phyloP scores from a whole-genome alignment of 345 rosid species.

The Salix arbutifolia region DNA sequence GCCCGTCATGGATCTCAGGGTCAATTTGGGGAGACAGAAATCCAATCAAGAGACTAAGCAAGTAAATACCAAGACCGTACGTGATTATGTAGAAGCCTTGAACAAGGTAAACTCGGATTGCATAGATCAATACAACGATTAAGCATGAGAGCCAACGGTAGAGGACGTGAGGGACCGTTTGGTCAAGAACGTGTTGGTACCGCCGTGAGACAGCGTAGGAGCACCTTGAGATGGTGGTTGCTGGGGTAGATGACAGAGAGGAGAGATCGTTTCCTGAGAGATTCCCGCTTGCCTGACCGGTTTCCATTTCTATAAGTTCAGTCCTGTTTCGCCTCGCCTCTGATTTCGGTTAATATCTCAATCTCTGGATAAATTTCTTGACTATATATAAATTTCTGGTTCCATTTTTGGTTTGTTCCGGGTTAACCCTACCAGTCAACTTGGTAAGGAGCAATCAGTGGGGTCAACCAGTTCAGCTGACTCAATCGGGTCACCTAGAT shows the following conservation, averaged over 20 bases:
- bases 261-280: slow-evolving; percentile 30
- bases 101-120: slow-evolving; percentile 66
- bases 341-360: too few species aligned
- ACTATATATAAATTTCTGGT: too few species aligned
- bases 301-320: slow-evolving; percentile 31
- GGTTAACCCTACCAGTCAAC: too few species aligned
- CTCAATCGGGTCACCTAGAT: too few species aligned
- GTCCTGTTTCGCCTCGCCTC: background rate
- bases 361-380: too few species aligned
- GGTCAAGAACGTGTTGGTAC: slow-evolving; percentile 29
- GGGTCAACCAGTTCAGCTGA: too few species aligned
- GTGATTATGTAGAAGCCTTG: slow-evolving; percentile 91
- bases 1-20: slow-evolving; percentile 65
- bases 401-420: too few species aligned
- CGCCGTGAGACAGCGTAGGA: slow-evolving; percentile 28
- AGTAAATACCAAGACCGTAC: slow-evolving; percentile 82
- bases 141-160: slow-evolving; percentile 60
- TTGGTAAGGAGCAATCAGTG: too few species aligned
- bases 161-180: slow-evolving; percentile 23
- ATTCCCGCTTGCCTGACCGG: slow-evolving; percentile 29
- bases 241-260: slow-evolving; percentile 38
- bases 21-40: slow-evolving; percentile 93
- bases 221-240: slow-evolving; percentile 40
- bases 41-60: slow-evolving; percentile 78
- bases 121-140: slow-evolving; percentile 46